phyloP scores from a whole-genome alignment of 371 early-diverging fungal genomes.

The Mucor indicus region DNA sequence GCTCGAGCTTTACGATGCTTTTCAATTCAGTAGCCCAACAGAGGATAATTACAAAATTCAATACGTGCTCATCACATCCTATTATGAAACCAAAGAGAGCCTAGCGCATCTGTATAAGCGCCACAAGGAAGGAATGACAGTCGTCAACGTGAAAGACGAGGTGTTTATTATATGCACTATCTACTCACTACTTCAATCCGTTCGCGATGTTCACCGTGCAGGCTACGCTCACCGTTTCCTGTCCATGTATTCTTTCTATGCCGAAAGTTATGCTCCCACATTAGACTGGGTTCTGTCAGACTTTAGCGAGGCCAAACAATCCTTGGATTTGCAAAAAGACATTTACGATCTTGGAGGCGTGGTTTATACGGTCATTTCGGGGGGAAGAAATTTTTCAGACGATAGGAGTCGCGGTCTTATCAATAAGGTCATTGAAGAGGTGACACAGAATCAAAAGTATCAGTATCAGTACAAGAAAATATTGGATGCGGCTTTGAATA shows the following conservation, averaged over 20 bases:
- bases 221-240: background rate
- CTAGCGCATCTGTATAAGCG: background rate
- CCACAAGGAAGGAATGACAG: background rate
- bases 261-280: constrained; percentile 1
- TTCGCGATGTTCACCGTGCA: background rate
- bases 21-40: background rate
- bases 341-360: background rate
- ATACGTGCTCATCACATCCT: constrained; percentile 2
- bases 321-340: background rate
- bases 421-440: no score
- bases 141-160: background rate
- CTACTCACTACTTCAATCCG: background rate
- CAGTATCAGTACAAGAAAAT: background rate
- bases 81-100: constrained; percentile 1
- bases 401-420: no score
- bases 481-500: background rate
- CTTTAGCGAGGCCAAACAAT: background rate
- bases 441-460: no score
- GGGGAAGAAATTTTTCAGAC: background rate
- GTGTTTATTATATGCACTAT: constrained; percentile 1
- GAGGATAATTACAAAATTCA: background rate
- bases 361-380: constrained; percentile 1
- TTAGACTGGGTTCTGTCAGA: constrained; percentile 5
- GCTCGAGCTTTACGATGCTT: background rate
- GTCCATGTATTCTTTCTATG: background rate